Evolutionary conservation across 257 asterid species (phyloP).

Genomic region (Solanum sitiens): DNA sequence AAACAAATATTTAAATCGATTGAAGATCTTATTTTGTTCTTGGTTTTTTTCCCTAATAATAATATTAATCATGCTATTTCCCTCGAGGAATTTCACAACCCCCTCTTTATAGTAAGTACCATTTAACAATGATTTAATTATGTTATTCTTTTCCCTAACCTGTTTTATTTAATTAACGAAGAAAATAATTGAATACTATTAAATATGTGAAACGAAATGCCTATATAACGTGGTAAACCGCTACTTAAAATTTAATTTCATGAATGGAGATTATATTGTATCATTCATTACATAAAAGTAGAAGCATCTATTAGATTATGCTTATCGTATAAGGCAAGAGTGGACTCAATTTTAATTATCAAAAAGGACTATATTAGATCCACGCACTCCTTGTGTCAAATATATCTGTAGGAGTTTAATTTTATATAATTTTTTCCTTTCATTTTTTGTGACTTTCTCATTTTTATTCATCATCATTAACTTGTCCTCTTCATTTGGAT

Average conservation of each 20-base stretch:
- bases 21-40: background rate
- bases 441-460: background rate
- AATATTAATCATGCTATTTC: background rate
- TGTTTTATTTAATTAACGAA: background rate
- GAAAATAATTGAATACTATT: background rate
- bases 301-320: background rate
- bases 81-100: background rate
- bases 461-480: background rate
- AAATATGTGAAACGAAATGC: background rate
- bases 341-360: background rate
- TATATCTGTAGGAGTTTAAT: background rate
- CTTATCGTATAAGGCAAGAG: background rate
- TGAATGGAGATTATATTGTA: background rate
- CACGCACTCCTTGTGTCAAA: background rate
- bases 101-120: background rate
- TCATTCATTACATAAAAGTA: background rate
- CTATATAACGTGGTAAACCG: background rate
- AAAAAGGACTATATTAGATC: background rate
- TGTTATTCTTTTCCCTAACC: background rate
- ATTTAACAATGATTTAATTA: background rate
- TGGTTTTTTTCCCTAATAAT: background rate
- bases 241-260: background rate
- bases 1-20: background rate
- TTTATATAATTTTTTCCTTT: background rate
- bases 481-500: background rate